Base-by-base conservation (phyloP, 23 red algal genomes). In the Gracilaria caudata region DNA sequence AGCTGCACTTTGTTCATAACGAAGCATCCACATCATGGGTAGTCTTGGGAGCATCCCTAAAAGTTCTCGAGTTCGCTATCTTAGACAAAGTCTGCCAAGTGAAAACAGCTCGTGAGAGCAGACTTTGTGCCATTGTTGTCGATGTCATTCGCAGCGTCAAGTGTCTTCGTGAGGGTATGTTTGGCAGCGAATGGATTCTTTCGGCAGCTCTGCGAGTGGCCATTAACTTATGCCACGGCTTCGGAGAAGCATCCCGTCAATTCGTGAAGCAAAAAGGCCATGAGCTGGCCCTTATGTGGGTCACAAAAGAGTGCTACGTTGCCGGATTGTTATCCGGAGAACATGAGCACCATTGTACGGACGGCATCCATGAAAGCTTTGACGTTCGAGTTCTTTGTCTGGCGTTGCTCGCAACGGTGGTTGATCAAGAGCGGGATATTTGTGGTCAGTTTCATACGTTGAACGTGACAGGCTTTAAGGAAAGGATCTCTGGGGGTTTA, bases 321-420 rank as follows among this genome's bases (percentile, higher is more conserved):
- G 74, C 72, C 21, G 85, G 74, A 44, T 70, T 89, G 43, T 14
- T 89, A 30, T n/a, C 44, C 26, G 36, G 58, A 68, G 38, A 11
- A 29, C 2, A 39, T 0, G 40, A 75, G 17, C 29, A 49, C 25
- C 40, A 49, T 32, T 46, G 43, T 28, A 25, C 20, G 51, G 29
- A 60, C 36, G 32, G 29, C 36, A 16, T 38, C 29, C 44, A 78
- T 30, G 39, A 82, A 19, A 72, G 58, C 49, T 91, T 82, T 59
- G 87, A 91, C 54, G 68, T 91, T 32, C 75, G 87, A 55, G 87
- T 91, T 38, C 77, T 91, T 29, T 82, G 87, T 35, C 41, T 91
- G n/a, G 87, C 75, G 4, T 24, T 91, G 24, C 38, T 91, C 7
- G 77, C 77, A 5, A 81, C 58, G 23, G 47, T 82, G 39, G 61